Conservation (phyloP, 306 rosid genomes). For the Glycyrrhiza uralensis region DNA sequence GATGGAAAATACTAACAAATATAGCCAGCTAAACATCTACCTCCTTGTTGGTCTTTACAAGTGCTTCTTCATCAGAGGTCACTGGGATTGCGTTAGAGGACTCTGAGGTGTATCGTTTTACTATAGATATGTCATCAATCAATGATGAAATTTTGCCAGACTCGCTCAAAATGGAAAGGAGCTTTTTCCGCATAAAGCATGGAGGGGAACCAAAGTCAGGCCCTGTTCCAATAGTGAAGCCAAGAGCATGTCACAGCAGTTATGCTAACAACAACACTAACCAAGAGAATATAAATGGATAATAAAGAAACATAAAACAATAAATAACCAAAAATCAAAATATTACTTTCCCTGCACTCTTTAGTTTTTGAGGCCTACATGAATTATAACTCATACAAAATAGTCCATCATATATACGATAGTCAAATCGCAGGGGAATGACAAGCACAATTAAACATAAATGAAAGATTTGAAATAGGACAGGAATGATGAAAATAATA, state of each 20-base stretch:
- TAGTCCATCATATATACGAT: background rate
- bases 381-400: background rate
- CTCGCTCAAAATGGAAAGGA: slow-evolving; percentile 68
- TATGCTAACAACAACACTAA: slow-evolving; percentile 15
- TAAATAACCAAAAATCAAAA: background rate
- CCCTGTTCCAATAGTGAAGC: slow-evolving; percentile 51
- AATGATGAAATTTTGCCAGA: slow-evolving; percentile 67
- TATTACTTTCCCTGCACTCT: background rate
- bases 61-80: slow-evolving; percentile 86
- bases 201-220: slow-evolving; percentile 89
- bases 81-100: slow-evolving; percentile 79
- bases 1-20: background rate
- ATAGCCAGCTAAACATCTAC: slow-evolving; percentile 36
- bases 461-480: background rate
- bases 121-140: slow-evolving; percentile 76
- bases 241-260: slow-evolving; percentile 20
- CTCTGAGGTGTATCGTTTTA: slow-evolving; percentile 75
- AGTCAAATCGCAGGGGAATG: background rate
- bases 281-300: background rate
- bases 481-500: background rate
- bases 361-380: background rate
- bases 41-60: slow-evolving; percentile 71
- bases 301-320: background rate
- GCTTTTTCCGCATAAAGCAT: slow-evolving; percentile 67
- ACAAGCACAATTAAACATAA: background rate